Evolutionary conservation across 2,329 filamentous ascomycete species (phyloP), one percentile per base, ranked within the genome.

Genomic region (Diaporthe vaccinii): DNA sequence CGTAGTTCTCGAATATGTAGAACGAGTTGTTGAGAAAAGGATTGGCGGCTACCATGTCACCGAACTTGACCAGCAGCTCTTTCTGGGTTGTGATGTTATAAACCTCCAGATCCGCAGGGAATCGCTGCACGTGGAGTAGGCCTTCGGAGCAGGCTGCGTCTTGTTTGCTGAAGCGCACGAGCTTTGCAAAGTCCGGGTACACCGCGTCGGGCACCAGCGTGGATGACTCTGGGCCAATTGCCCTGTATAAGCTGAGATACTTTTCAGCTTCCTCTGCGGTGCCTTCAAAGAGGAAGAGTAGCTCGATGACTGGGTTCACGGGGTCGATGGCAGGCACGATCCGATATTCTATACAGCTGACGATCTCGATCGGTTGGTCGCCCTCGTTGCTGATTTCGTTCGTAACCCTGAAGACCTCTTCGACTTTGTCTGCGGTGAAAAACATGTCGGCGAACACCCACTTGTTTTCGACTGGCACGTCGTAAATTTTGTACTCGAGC

Each of bases 11-110:
- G 75, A 82, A 86, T 9, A 82, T 58, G 2, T 83, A 80, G 68
- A 82, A 86, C 5, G 82, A 82, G 51, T 78, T 78, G 49, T n/a
- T 31, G 34, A 69, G 65, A 12, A 69, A 69, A 8, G 65, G 49
- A 28, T 69, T 69, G 15, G 49, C 34, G 15, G 65, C 34, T 17
- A 69, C n/a, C 31, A 55, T 25, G 22, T 69, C 65, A 14, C 65
- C 34, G 9, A 55, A 69, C 15, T 55, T 55, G 34, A 55, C n/a
- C 10, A 69, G 49, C 14, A 69, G 31, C 8, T 69, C 49, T 59
- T 78, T 80, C 72, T 84, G 82, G 2, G 84, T 82, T 0, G 82
- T 76, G 25, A 82, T 72, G 55, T 86, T 82, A 73, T 82, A 82
- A 5, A 58, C 51, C n/a, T 61, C 74, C 36, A 78, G 49, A 36